These are phyloP conservation scores for Penicillium desertorum DNA, from an alignment of 495 filamentous ascomycete genomes.

Conservation along the genomic window DNA sequence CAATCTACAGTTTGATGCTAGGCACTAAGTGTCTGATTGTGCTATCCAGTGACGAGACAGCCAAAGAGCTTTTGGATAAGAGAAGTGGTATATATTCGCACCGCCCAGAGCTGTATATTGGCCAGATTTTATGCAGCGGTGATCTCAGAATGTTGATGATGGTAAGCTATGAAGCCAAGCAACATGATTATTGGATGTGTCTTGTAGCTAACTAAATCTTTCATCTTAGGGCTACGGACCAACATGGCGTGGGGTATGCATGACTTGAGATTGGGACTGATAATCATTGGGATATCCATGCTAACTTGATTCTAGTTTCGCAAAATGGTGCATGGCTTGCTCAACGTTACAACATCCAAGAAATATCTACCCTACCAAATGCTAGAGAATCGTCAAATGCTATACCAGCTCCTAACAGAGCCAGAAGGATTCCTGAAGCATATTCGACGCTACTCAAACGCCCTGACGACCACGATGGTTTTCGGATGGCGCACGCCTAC, in stretches of 20 bases:
- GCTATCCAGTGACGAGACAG: conserved; percentile 56
- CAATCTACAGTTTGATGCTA: conserved; percentile 59
- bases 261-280: too few species aligned
- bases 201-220: not conserved
- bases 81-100: conserved; percentile 60
- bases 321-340: conserved; percentile 37
- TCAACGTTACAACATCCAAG: conserved; percentile 36
- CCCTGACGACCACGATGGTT: conserved; percentile 56
- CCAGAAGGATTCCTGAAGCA: conserved; percentile 49
- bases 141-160: conserved; percentile 36
- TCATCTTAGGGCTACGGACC: conserved; percentile 26
- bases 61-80: conserved; percentile 60
- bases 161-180: conserved; percentile 15
- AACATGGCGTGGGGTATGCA: conserved; percentile 27
- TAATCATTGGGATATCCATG: not conserved
- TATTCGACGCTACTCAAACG: conserved; percentile 53
- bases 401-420: conserved; percentile 23
- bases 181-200: not conserved
- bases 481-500: conserved; percentile 52
- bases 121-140: conserved; percentile 38
- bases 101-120: conserved; percentile 50
- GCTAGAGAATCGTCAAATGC: conserved; percentile 36
- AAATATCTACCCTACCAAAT: conserved; percentile 44
- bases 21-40: conserved; percentile 58
- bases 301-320: conserved; percentile 22